A percentile compares a stretch with the other conserved stretches of the same genome.
These are phyloP conservation scores for Adansonia grandidieri DNA, from an alignment of 441 rosid species.

Conservation along the genomic window DNA sequence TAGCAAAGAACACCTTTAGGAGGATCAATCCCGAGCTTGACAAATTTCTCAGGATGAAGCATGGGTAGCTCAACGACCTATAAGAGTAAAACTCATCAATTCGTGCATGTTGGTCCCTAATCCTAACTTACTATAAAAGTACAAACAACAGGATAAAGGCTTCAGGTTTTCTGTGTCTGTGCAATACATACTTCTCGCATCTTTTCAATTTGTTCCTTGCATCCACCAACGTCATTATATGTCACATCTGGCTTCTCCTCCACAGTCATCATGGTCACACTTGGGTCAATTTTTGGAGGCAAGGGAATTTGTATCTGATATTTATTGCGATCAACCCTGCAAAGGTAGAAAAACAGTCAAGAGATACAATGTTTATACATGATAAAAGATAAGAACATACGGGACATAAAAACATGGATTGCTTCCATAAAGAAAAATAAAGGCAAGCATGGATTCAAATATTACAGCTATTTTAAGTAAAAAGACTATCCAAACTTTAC, in stretches of 20 bases:
- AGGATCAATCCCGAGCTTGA: conserved; percentile 97
- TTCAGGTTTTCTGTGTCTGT: not conserved
- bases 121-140: not conserved
- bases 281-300: conserved; percentile 98
- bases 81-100: conserved; percentile 18
- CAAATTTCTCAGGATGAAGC: conserved; percentile 99
- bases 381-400: not conserved
- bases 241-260: conserved; percentile 99
- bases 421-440: no score
- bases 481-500: not conserved
- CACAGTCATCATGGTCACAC: conserved; percentile 99
- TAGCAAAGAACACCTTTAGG: conserved; percentile 99
- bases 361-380: not conserved
- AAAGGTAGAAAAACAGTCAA: conserved; percentile 24
- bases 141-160: not conserved
- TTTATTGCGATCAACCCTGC: conserved; percentile 91
- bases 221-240: conserved; percentile 97
- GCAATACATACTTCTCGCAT: conserved; percentile 78
- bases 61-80: conserved; percentile 97
- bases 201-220: conserved; percentile 96
- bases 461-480: not conserved
- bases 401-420: no score
- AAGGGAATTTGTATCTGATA: conserved; percentile 97
- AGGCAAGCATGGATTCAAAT: not conserved
- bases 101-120: not conserved